A percentile compares a stretch with the other conserved stretches of the same genome.
Evolutionary conservation across 2,329 filamentous ascomycete genomes (phyloP).

Genomic region (Cucurbitaria berberidis): DNA sequence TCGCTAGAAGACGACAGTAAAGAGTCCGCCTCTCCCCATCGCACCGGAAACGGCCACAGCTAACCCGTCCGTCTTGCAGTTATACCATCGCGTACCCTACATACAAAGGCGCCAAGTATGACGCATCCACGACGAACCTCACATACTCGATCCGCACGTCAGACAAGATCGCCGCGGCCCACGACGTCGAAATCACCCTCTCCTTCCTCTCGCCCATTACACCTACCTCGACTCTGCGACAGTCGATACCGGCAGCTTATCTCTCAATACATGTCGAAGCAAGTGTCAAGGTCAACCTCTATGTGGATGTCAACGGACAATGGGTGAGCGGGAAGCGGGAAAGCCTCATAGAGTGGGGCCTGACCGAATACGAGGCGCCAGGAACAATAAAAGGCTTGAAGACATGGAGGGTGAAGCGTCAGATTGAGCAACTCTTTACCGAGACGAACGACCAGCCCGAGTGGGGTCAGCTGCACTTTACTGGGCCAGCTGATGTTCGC

Average conservation of each 20-base stretch:
- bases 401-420: conserved; percentile 69
- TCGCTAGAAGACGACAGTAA: conserved; percentile 55
- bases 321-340: conserved; percentile 81
- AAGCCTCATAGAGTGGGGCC: conserved; percentile 72
- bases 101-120: conserved; percentile 68
- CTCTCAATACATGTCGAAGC: conserved; percentile 74
- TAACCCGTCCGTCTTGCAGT: conserved; percentile 27
- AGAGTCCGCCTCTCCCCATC: conserved; percentile 41
- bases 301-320: conserved; percentile 61
- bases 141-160: conserved; percentile 65
- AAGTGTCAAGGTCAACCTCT: conserved; percentile 58
- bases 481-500: conserved; percentile 68
- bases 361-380: conserved; percentile 55
- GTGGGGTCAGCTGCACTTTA: conserved; percentile 83
- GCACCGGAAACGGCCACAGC: neutral
- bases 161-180: conserved; percentile 35
- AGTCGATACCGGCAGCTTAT: conserved; percentile 83
- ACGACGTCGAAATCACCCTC: conserved; percentile 61
- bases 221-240: conserved; percentile 77
- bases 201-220: conserved; percentile 81
- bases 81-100: conserved; percentile 65
- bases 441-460: conserved; percentile 76
- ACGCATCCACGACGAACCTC: conserved; percentile 73
- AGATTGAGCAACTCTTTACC: conserved; percentile 71
- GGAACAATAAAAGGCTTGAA: conserved; percentile 57